These are phyloP conservation scores for Aureococcus anophagefferens DNA, from an alignment of 108 stramenopile species.

Conservation along the genomic window DNA sequence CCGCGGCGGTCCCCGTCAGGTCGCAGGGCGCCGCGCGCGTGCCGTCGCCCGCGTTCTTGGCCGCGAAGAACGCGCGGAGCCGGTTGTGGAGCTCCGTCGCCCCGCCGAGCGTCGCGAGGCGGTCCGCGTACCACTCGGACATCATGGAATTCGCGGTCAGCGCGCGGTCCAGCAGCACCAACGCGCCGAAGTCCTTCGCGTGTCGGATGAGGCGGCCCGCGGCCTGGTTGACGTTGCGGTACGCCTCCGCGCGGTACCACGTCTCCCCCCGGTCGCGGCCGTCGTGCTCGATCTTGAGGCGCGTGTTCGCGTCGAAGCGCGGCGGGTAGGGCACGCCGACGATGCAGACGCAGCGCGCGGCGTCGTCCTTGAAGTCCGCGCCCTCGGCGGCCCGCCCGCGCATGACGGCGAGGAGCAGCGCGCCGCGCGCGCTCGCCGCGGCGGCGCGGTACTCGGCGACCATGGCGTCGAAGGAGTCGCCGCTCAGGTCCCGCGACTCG, in stretches of 20 bases:
- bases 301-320: slow-evolving; percentile 15
- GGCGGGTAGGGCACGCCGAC: slow-evolving; percentile 17
- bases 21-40: no score
- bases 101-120: not conserved
- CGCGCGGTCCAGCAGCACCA: slow-evolving; percentile 26
- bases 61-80: not conserved
- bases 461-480: not conserved
- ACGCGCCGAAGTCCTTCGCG: slow-evolving; percentile 32
- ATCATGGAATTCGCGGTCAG: not conserved
- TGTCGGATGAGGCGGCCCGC: slow-evolving; percentile 33
- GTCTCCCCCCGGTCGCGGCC: not conserved
- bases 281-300: slow-evolving; percentile 16
- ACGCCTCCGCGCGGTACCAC: slow-evolving; percentile 38
- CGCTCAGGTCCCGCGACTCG: not conserved
- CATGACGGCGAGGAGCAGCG: not conserved
- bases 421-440: not conserved
- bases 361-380: slow-evolving; percentile 19
- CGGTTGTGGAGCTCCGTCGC: not conserved
- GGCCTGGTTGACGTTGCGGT: slow-evolving; percentile 37
- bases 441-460: not conserved
- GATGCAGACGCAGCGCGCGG: slow-evolving; percentile 7
- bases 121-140: not conserved
- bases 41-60: no score
- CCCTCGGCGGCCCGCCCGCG: slow-evolving; percentile 15
- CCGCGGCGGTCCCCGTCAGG: no score